A percentile compares a stretch with the other conserved stretches of the same genome.
phyloP scores from a whole-genome alignment of 2,329 filamentous ascomycete genomes.

The Aspergillus calidoustus region DNA sequence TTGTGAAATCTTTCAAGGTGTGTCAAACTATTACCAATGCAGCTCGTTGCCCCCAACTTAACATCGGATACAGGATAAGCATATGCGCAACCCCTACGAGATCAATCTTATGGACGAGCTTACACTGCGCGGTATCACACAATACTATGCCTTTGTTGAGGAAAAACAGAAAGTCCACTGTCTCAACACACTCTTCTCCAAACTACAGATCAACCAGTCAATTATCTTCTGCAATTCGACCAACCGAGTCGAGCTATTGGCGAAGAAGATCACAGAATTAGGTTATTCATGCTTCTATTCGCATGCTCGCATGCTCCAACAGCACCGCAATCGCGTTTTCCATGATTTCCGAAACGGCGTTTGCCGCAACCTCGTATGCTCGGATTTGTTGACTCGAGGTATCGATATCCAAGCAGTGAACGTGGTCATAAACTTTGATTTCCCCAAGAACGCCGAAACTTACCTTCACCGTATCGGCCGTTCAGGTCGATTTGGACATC shows the following conservation, averaged over 20 bases:
- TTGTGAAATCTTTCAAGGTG: slow-evolving; percentile 91
- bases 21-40: slow-evolving; percentile 34
- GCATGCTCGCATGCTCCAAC: slow-evolving; percentile 96
- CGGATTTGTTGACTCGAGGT: slow-evolving; percentile 94
- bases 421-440: slow-evolving; percentile 99
- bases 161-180: slow-evolving; percentile 99
- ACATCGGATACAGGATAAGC: slow-evolving; percentile 67
- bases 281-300: slow-evolving; percentile 99
- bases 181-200: slow-evolving; percentile 97
- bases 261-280: slow-evolving; percentile 98
- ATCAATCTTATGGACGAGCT: slow-evolving; percentile 99
- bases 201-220: slow-evolving; percentile 99
- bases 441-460: slow-evolving; percentile 98
- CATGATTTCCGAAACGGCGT: slow-evolving; percentile 99
- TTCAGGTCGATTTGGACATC: slow-evolving; percentile 93
- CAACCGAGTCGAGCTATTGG: slow-evolving; percentile 93
- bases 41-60: not conserved
- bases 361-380: slow-evolving; percentile 97
- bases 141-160: slow-evolving; percentile 99
- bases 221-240: slow-evolving; percentile 99
- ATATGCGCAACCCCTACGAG: slow-evolving; percentile 95
- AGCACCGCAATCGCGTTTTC: slow-evolving; percentile 96
- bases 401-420: slow-evolving; percentile 99
- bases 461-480: slow-evolving; percentile 98
- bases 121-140: slow-evolving; percentile 94